Conservation (phyloP, 2,329 filamentous ascomycete species). For the Chaetomium globosum region DNA sequence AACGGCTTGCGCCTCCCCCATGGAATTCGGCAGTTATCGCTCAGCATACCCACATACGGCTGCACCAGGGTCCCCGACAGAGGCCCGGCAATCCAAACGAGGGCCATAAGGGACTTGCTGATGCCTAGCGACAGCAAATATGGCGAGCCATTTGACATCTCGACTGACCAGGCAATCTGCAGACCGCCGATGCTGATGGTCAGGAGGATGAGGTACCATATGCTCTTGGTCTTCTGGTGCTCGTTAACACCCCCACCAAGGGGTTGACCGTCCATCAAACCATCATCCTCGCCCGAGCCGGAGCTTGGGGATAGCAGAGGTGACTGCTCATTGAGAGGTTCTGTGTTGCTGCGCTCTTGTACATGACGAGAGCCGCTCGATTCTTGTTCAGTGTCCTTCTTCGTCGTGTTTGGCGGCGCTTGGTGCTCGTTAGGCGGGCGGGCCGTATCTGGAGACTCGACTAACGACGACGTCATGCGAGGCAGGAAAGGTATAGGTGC, state of each 20-base stretch:
- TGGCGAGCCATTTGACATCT: conserved; percentile 88
- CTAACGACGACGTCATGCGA: conserved; percentile 49
- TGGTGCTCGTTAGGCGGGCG: conserved; percentile 38
- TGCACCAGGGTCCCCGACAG: conserved; percentile 78
- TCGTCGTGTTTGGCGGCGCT: conserved; percentile 17
- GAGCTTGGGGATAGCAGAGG: conserved; percentile 51
- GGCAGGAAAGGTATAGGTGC: conserved; percentile 23
- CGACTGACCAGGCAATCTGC: conserved; percentile 94
- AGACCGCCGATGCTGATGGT: conserved; percentile 85
- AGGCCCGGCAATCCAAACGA: conserved; percentile 84
- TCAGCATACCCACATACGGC: conserved; percentile 79
- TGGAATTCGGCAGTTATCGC: conserved; percentile 71
- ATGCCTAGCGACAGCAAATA: conserved; percentile 79
- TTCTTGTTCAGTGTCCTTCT: conserved; percentile 22
- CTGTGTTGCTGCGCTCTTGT: conserved; percentile 27
- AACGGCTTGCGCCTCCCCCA: conserved; percentile 84
- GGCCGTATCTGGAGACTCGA: conserved; percentile 37
- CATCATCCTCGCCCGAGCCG: conserved; percentile 42
- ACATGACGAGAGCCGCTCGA: conserved; percentile 27
- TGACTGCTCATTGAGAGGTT: conserved; percentile 50
- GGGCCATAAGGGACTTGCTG: conserved; percentile 78
- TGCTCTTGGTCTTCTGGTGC: conserved; percentile 71
- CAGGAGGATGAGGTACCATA: conserved; percentile 82
- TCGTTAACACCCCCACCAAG: conserved; percentile 49
- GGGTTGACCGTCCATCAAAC: conserved; percentile 42